phyloP scores from a whole-genome alignment of 192 early-diverging fungal species.

The Mortierella claussenii region DNA sequence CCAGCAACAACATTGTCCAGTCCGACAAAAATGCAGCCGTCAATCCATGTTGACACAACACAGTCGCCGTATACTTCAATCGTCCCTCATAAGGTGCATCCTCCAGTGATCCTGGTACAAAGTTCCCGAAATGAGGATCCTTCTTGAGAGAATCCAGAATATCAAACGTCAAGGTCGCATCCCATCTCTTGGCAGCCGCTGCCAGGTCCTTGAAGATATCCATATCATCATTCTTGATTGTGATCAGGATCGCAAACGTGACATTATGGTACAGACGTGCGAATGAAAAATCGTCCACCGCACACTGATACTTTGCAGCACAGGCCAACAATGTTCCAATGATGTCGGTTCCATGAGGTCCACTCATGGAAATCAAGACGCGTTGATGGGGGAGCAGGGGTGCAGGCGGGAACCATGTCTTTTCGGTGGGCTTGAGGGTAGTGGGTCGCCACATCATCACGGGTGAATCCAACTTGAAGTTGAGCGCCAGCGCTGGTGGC shows the following conservation, averaged over 20 bases:
- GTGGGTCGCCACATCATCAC: constrained; percentile 42
- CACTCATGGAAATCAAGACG: constrained; percentile 83
- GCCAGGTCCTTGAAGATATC: constrained; percentile 83
- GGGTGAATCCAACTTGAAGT: constrained; percentile 41
- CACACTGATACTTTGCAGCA: constrained; percentile 77
- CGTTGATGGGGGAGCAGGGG: constrained; percentile 73
- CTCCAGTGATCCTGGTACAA: constrained; percentile 66
- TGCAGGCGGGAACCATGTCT: constrained; percentile 61
- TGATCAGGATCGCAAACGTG: constrained; percentile 91
- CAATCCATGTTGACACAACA: constrained; percentile 86
- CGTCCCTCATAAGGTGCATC: constrained; percentile 91
- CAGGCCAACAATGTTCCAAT: constrained; percentile 84
- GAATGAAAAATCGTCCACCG: constrained; percentile 88
- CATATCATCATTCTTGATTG: constrained; percentile 76
- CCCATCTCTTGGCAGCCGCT: constrained; percentile 83
- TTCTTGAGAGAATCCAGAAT: constrained; percentile 67
- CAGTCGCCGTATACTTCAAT: constrained; percentile 87
- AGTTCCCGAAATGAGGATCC: constrained; percentile 50
- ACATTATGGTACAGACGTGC: constrained; percentile 93
- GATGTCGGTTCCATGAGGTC: constrained; percentile 92
- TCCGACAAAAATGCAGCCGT: constrained; percentile 79
- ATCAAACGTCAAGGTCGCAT: constrained; percentile 86
- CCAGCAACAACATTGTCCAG: constrained; percentile 82
- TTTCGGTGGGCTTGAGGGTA: constrained; percentile 26
- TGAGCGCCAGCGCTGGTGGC: constrained; percentile 20